Evolutionary conservation across 495 filamentous ascomycete species (phyloP), one percentile per base, ranked within the genome.

Genomic region (Chaetomidium leptoderma): DNA sequence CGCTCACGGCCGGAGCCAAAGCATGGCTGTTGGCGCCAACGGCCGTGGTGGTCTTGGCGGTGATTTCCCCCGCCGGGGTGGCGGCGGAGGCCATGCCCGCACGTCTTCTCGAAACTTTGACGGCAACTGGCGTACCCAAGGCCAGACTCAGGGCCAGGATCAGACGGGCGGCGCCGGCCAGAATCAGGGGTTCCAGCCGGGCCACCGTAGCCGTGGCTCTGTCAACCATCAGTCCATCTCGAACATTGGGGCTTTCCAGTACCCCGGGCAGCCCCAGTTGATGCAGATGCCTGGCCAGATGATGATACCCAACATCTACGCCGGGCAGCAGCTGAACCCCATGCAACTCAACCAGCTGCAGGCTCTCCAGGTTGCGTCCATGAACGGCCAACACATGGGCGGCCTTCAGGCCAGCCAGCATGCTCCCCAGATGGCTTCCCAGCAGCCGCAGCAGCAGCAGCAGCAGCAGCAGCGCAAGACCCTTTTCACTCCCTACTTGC

Each of bases 381-480:
- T 97, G 73, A 88, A 85, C 66, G 87, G 85, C 14, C 88, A 91
- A 68, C 84, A 83, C 56, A 75, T 89, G 61, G 77, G 77, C 47
- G 80, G 82, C 50, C 80, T 88, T 48, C 83, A 86, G 63, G 84
- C 80, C 9, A 90, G 86, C 67, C 90, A 95, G 70, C 88, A 93
- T 65, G 85, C 86, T 21, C 88, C 84, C 35, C 80, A 83, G 52
- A 75, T 87, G 57, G 78, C 80, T 33, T 76, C 79, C 36, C 83
- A 87, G 54, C 81, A 84, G 53, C 84, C 89, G 47, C 89, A 91
- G 58, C 90, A 92, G 61, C 90, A 93, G 63, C 90, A 91, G 60
- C 90, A 92, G 60, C 90, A 93, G 63, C 91, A 95, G 64, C 91
- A 96, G 80, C 86, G 95, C 63, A 98, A 98, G 79, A 98, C 93